These are phyloP conservation scores for Fusarium protoensiforme DNA, from an alignment of 2,329 filamentous ascomycete genomes.

Conservation along the genomic window DNA sequence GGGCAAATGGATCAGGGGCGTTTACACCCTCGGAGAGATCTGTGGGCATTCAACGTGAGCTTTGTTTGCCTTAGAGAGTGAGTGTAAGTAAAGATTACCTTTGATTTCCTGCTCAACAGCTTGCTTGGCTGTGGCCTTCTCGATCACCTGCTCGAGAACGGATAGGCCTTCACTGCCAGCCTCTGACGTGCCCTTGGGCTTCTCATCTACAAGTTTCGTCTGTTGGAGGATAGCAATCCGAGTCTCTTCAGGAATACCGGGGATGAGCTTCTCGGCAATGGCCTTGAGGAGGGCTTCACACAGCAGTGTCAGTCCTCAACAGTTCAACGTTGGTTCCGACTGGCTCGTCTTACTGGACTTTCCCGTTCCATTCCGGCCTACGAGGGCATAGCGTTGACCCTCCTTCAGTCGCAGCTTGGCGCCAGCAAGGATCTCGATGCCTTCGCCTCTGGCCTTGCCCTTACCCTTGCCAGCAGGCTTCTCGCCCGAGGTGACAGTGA, in stretches of 20 bases:
- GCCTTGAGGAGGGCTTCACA: constrained; percentile 75
- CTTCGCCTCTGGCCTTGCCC: constrained; percentile 55
- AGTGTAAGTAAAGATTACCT: constrained; percentile 51
- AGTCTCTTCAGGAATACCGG: constrained; percentile 75
- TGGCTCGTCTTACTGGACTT: constrained; percentile 73
- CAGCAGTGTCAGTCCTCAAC: background rate
- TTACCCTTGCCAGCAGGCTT: constrained; percentile 63
- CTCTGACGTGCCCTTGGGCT: constrained; percentile 44
- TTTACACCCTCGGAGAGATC: constrained; percentile 72
- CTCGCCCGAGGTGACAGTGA: constrained; percentile 67
- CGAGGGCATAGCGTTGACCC: constrained; percentile 79
- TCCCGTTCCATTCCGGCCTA: constrained; percentile 84
- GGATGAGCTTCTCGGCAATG: constrained; percentile 81
- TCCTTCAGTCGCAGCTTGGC: constrained; percentile 78
- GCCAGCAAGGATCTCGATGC: constrained; percentile 75
- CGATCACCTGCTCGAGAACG: constrained; percentile 76
- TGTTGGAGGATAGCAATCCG: constrained; percentile 77
- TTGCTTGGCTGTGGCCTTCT: constrained; percentile 66
- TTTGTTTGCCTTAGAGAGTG: fast-evolving
- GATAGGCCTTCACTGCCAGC: constrained; percentile 42
- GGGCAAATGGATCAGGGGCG: constrained; percentile 63
- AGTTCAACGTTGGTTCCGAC: background rate
- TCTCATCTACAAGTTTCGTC: constrained; percentile 54
- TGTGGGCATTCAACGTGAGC: constrained; percentile 36
- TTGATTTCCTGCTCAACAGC: constrained; percentile 70